These are phyloP conservation scores for Fusarium udum DNA, from an alignment of 2,329 filamentous ascomycete genomes.

Conservation along the genomic window DNA sequence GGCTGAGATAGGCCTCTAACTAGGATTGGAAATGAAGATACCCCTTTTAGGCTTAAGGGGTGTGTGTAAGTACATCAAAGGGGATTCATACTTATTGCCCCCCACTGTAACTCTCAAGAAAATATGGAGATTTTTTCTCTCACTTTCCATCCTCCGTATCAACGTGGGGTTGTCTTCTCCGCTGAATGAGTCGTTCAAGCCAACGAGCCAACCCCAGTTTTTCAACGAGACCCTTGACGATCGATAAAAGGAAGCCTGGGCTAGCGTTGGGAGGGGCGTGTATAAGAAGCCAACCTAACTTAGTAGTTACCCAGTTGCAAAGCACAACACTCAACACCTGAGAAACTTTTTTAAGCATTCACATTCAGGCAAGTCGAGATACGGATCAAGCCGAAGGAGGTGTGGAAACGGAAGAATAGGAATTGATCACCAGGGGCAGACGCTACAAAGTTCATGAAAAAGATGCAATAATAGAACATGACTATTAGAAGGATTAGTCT, in stretches of 20 bases:
- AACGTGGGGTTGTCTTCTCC: conserved; percentile 20
- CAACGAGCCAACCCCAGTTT: conserved; percentile 16
- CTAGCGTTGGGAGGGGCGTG: conserved; percentile 2
- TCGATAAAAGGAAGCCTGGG: conserved; percentile 13
- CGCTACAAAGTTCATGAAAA: background rate
- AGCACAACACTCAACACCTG: conserved; percentile 6
- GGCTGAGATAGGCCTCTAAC: no score
- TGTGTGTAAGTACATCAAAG: no score
- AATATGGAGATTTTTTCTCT: conserved; percentile 9
- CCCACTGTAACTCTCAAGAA: background rate
- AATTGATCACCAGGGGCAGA: background rate
- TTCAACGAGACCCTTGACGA: conserved; percentile 8
- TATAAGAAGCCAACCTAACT: background rate
- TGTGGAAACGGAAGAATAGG: conserved; percentile 12
- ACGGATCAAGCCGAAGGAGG: conserved; percentile 10
- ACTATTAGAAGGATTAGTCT: background rate
- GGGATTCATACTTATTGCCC: no score
- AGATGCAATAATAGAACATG: background rate
- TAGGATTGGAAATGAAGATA: no score
- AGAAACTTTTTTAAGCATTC: background rate
- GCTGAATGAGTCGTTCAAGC: background rate
- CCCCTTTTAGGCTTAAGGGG: no score
- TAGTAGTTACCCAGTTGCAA: background rate
- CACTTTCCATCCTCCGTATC: conserved; percentile 19
- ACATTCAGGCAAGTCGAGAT: conserved; percentile 15